A percentile compares a stretch with the other conserved stretches of the same genome.
These are phyloP conservation scores for Biscogniauxia marginata DNA, from an alignment of 2,329 filamentous ascomycete genomes.

Conservation along the genomic window DNA sequence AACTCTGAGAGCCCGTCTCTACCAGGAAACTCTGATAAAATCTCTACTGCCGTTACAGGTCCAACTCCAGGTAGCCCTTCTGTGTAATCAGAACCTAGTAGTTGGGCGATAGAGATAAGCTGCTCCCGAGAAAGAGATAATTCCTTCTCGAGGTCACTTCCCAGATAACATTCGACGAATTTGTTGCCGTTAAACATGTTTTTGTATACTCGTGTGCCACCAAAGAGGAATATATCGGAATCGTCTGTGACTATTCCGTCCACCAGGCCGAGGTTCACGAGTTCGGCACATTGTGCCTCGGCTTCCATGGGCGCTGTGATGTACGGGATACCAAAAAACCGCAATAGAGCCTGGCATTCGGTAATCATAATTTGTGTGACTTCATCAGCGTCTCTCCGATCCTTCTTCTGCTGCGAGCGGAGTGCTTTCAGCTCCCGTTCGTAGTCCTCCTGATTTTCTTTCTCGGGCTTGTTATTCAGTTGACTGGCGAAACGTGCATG, in stretches of 20 bases:
- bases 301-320: conserved; percentile 99
- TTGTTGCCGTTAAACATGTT: conserved; percentile 99
- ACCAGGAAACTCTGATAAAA: conserved; percentile 82
- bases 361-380: conserved; percentile 94
- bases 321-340: conserved; percentile 91
- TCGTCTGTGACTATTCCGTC: conserved; percentile 98
- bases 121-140: conserved; percentile 83
- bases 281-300: conserved; percentile 93
- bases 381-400: conserved; percentile 92
- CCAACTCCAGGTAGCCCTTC: conserved; percentile 88
- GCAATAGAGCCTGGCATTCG: conserved; percentile 88
- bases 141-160: conserved; percentile 81
- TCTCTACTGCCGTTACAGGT: conserved; percentile 91
- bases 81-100: conserved; percentile 92
- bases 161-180: conserved; percentile 93
- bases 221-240: conserved; percentile 94
- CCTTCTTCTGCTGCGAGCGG: conserved; percentile 92
- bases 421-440: conserved; percentile 84
- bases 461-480: conserved; percentile 72
- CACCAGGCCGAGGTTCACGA: conserved; percentile 82
- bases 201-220: conserved; percentile 94
- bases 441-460: conserved; percentile 74
- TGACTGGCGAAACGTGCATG: conserved; percentile 89
- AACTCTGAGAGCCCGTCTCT: conserved; percentile 67
- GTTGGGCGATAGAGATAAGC: conserved; percentile 84